Conservation (phyloP, 1,284 basidiomycete species). For the Vanrija pseudolonga region DNA sequence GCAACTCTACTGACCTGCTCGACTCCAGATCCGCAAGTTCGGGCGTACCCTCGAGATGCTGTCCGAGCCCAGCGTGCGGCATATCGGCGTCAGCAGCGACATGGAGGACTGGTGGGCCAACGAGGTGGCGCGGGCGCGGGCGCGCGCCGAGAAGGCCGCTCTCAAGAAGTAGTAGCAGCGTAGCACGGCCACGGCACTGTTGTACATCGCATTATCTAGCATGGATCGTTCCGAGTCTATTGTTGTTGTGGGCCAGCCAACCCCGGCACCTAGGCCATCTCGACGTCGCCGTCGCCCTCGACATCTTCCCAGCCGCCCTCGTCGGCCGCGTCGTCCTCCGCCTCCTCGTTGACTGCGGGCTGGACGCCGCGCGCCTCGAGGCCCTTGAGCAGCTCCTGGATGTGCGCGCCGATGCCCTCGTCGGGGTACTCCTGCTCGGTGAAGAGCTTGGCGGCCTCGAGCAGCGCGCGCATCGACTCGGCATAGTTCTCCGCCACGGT, state of each 20-base stretch:
- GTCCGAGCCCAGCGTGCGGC: slow-evolving; percentile 34
- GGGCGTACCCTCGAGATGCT: slow-evolving; percentile 46
- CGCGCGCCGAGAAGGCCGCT: slow-evolving; percentile 9
- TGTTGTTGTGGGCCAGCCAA: neutral
- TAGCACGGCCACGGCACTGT: neutral
- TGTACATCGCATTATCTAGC: slow-evolving; percentile 7
- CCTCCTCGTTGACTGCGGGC: slow-evolving; percentile 58
- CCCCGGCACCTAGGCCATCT: slow-evolving; percentile 58
- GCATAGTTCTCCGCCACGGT: slow-evolving; percentile 74
- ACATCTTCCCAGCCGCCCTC: slow-evolving; percentile 52
- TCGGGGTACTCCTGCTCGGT: slow-evolving; percentile 69
- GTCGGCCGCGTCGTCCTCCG: slow-evolving; percentile 29
- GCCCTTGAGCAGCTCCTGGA: slow-evolving; percentile 66
- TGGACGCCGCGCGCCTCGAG: slow-evolving; percentile 67
- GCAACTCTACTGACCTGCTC: slow-evolving; percentile 4
- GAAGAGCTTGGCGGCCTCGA: slow-evolving; percentile 75
- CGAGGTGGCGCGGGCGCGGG: slow-evolving; percentile 23
- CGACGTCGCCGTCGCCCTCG: slow-evolving; percentile 56
- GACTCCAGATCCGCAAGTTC: slow-evolving; percentile 44
- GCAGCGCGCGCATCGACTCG: slow-evolving; percentile 74
- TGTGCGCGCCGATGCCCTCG: slow-evolving; percentile 71
- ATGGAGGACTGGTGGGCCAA: slow-evolving; percentile 48
- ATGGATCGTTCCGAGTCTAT: neutral
- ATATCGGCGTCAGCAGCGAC: slow-evolving; percentile 37
- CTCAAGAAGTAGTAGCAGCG: slow-evolving; percentile 1